Evolutionary conservation across 2,329 filamentous ascomycete species (phyloP).

Genomic region (Cercospora sojina): DNA sequence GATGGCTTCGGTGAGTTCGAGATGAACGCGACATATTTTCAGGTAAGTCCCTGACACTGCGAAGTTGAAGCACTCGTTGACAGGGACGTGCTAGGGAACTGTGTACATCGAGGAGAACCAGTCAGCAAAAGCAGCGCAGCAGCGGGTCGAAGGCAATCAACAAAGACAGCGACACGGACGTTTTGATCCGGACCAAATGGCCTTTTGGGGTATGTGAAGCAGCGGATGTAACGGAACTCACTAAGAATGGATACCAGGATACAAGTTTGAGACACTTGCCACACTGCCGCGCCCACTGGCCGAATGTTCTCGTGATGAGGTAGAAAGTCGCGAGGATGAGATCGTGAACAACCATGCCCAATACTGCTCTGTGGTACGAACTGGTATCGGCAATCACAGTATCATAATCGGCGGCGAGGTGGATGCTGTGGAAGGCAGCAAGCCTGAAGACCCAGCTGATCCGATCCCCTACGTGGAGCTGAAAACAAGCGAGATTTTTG

Average conservation of each 20-base stretch:
- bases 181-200: constrained; percentile 76
- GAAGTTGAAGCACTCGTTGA: constrained; percentile 34
- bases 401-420: constrained; percentile 90
- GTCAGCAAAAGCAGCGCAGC: constrained; percentile 64
- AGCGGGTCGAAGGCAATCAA: constrained; percentile 46
- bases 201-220: constrained; percentile 72
- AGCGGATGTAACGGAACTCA: no score
- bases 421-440: constrained; percentile 85
- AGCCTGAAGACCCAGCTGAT: constrained; percentile 61
- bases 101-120: constrained; percentile 84
- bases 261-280: constrained; percentile 91
- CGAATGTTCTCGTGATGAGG: constrained; percentile 69
- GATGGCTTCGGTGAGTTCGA: constrained; percentile 85
- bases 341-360: constrained; percentile 86
- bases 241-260: constrained; percentile 56
- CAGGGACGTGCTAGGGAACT: constrained; percentile 22
- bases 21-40: constrained; percentile 91
- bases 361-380: constrained; percentile 92
- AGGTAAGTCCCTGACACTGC: constrained; percentile 56
- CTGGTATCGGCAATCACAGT: constrained; percentile 72
- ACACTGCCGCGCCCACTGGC: constrained; percentile 74
- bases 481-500: constrained; percentile 65
- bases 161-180: constrained; percentile 50
- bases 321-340: constrained; percentile 70
- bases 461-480: constrained; percentile 91